Conservation (phyloP, 129 eudicot species). For the Pseudognaphalium luteoalbum region DNA sequence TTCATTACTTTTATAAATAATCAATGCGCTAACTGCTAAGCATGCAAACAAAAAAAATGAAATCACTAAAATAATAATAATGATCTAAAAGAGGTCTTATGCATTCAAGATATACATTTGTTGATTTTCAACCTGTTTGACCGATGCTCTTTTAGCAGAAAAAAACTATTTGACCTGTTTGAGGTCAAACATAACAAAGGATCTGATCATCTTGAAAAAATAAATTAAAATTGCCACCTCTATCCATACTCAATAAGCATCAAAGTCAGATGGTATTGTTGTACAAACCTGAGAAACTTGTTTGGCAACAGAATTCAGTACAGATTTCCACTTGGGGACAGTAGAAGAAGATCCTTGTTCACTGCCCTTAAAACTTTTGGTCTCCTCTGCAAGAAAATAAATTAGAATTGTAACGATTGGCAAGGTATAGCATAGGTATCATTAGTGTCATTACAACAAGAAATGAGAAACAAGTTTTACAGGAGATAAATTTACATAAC, state of each 20-base stretch:
- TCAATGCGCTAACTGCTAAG: neutral
- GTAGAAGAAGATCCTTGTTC: constrained; percentile 41
- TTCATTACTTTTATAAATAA: neutral
- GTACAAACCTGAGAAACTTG: constrained; percentile 87
- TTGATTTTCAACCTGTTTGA: neutral
- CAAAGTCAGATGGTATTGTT: constrained; percentile 6
- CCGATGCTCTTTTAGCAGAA: neutral
- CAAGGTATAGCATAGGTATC: neutral
- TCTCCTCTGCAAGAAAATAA: constrained; percentile 53
- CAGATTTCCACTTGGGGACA: constrained; percentile 75
- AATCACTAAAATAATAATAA: neutral
- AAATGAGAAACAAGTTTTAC: neutral
- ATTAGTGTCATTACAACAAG: neutral
- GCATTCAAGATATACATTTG: neutral
- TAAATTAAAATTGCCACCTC: neutral
- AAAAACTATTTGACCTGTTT: neutral
- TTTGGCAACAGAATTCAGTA: constrained; percentile 74
- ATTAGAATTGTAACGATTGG: neutral
- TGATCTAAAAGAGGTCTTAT: neutral
- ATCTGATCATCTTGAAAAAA: neutral
- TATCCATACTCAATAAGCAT: neutral
- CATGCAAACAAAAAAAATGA: neutral
- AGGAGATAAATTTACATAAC: neutral
- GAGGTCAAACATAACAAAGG: neutral
- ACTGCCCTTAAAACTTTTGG: constrained; percentile 46